Evolutionary conservation across 495 filamentous ascomycete species (phyloP).

Genomic region (Penicillium desertorum): DNA sequence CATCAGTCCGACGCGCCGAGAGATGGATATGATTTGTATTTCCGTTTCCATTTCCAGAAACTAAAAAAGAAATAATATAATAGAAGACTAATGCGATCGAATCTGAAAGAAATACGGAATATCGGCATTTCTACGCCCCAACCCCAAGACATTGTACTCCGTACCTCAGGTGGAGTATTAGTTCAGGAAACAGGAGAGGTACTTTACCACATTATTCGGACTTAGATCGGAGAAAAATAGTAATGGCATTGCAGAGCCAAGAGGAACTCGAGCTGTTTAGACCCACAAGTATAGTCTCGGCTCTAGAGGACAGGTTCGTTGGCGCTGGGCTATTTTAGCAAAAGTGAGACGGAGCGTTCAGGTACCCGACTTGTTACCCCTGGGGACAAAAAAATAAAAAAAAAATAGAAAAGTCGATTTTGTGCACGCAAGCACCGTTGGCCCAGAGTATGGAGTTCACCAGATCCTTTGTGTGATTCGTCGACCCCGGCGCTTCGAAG

Average conservation of each 20-base stretch:
- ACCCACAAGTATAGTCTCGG: not conserved
- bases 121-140: not conserved
- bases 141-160: not conserved
- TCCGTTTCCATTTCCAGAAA: not conserved
- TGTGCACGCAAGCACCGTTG: not conserved
- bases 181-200: not conserved
- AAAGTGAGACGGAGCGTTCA: not conserved
- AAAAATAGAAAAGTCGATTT: not conserved
- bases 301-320: not conserved
- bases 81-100: not conserved
- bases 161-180: too few species aligned
- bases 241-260: not conserved
- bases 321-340: not conserved
- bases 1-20: not conserved
- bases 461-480: not conserved
- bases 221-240: not conserved
- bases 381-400: not conserved
- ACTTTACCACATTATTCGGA: not conserved
- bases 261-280: not conserved
- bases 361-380: slow-evolving; percentile 1
- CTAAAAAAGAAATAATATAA: too few species aligned
- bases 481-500: slow-evolving; percentile 8
- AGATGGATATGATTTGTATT: not conserved
- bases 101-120: not conserved
- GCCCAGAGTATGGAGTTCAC: not conserved